phyloP scores from a whole-genome alignment of 495 filamentous ascomycete species.

The Penicillium maclennaniae region DNA sequence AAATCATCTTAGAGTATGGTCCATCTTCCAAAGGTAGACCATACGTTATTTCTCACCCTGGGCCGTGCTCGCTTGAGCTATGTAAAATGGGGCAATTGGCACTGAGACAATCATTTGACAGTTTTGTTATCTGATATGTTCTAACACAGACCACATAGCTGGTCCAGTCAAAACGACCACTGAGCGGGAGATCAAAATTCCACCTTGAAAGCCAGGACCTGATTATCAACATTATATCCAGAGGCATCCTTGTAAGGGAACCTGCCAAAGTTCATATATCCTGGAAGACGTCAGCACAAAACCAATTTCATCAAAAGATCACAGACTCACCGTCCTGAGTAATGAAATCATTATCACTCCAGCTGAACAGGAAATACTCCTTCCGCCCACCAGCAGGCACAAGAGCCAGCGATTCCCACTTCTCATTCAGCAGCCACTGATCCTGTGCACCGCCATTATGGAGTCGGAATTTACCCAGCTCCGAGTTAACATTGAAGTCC shows the following conservation, averaged over 20 bases:
- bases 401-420: slow-evolving; percentile 72
- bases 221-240: slow-evolving; percentile 63
- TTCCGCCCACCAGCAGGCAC: slow-evolving; percentile 56
- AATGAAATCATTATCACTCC: slow-evolving; percentile 79
- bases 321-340: slow-evolving; percentile 62
- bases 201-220: slow-evolving; percentile 70
- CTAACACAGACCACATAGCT: not conserved
- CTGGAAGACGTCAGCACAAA: slow-evolving; percentile 26
- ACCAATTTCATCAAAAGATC: not conserved
- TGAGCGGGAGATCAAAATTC: slow-evolving; percentile 32
- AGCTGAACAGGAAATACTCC: slow-evolving; percentile 66
- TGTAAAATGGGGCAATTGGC: too few relatives aligned
- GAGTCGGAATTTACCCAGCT: slow-evolving; percentile 65
- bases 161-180: not conserved
- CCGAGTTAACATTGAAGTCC: slow-evolving; percentile 66
- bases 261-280: slow-evolving; percentile 59
- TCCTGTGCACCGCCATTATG: slow-evolving; percentile 64
- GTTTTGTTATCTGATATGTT: not conserved
- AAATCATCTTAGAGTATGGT: too few relatives aligned
- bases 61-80: too few relatives aligned
- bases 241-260: slow-evolving; percentile 58
- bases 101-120: too few relatives aligned
- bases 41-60: too few relatives aligned
- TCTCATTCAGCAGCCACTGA: slow-evolving; percentile 63
- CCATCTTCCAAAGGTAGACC: too few relatives aligned